These are phyloP conservation scores for Leucosporidium creatinivorum DNA, from an alignment of 768 basidiomycete species.

Conservation along the genomic window DNA sequence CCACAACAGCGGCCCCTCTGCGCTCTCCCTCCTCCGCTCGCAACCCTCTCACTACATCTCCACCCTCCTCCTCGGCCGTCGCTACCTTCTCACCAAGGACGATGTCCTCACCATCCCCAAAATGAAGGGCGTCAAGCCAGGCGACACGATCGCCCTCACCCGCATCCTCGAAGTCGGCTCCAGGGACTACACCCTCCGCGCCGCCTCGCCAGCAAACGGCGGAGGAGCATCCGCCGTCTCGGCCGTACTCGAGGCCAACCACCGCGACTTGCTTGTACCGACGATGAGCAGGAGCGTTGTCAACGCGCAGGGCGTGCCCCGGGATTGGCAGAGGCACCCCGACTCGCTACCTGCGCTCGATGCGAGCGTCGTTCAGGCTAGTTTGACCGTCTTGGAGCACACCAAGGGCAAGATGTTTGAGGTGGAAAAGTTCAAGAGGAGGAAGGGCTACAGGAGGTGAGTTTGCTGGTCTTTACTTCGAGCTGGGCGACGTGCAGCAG, in stretches of 20 bases:
- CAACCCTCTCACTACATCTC: conserved; percentile 89
- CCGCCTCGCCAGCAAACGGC: conserved; percentile 7
- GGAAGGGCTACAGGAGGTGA: conserved; percentile 82
- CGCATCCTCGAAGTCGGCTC: conserved; percentile 91
- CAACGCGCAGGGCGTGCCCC: conserved; percentile 21
- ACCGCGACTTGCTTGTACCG: neutral
- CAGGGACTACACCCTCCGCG: conserved; percentile 80
- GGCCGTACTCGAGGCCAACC: neutral
- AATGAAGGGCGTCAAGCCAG: conserved; percentile 74
- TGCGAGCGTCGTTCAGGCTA: conserved; percentile 58
- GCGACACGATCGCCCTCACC: conserved; percentile 72
- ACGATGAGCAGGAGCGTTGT: conserved; percentile 6
- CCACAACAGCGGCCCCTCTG: conserved; percentile 38
- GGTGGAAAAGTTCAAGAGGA: conserved; percentile 92
- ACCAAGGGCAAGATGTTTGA: conserved; percentile 88
- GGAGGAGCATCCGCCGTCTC: neutral
- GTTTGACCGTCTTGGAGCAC: conserved; percentile 93
- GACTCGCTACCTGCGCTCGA: conserved; percentile 63
- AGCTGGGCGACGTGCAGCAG: too few species aligned
- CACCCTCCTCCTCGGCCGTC: conserved; percentile 75
- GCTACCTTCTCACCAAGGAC: conserved; percentile 80
- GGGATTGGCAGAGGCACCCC: conserved; percentile 33
- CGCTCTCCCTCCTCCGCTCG: conserved; percentile 73
- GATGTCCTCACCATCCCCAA: conserved; percentile 91
- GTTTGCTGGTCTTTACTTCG: too few species aligned